These are phyloP conservation scores for Boletus austroedulis DNA, from an alignment of 1,284 basidiomycete genomes.

Conservation along the genomic window DNA sequence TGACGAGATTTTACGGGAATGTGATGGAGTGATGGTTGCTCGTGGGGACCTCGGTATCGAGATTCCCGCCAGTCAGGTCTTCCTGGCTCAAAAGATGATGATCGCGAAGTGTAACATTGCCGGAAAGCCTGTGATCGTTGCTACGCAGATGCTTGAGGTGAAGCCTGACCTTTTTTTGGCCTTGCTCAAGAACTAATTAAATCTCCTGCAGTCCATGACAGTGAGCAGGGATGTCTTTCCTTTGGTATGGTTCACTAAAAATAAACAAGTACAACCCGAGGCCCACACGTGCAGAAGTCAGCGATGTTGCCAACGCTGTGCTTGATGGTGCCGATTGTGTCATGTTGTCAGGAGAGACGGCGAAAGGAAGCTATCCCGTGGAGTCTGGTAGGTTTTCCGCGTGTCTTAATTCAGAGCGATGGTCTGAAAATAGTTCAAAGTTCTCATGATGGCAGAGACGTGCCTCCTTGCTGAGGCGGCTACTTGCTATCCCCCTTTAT, in stretches of 20 bases:
- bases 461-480: slow-evolving; percentile 92
- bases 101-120: slow-evolving; percentile 96
- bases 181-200: slow-evolving; percentile 12
- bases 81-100: slow-evolving; percentile 99
- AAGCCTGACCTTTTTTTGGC: slow-evolving; percentile 24
- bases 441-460: slow-evolving; percentile 98
- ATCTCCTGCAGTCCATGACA: slow-evolving; percentile 78
- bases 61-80: slow-evolving; percentile 96
- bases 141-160: slow-evolving; percentile 99
- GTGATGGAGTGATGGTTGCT: slow-evolving; percentile 98
- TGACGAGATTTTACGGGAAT: slow-evolving; percentile 91
- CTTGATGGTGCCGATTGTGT: slow-evolving; percentile 97
- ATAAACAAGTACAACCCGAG: slow-evolving; percentile 84
- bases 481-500: slow-evolving; percentile 90
- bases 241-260: slow-evolving; percentile 14
- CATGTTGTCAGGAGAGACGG: slow-evolving; percentile 98
- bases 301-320: slow-evolving; percentile 97
- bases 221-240: slow-evolving; percentile 42
- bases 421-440: slow-evolving; percentile 42
- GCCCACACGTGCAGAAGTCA: slow-evolving; percentile 95
- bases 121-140: slow-evolving; percentile 98
- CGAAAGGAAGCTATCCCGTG: slow-evolving; percentile 92
- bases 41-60: slow-evolving; percentile 98
- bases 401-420: background rate
- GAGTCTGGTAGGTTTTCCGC: slow-evolving; percentile 68